Percentiles rank a stretch among this genome's conserved stretches.
These are phyloP conservation scores for Ustilago nuda DNA, from an alignment of 1,284 basidiomycete genomes.

Conservation along the genomic window DNA sequence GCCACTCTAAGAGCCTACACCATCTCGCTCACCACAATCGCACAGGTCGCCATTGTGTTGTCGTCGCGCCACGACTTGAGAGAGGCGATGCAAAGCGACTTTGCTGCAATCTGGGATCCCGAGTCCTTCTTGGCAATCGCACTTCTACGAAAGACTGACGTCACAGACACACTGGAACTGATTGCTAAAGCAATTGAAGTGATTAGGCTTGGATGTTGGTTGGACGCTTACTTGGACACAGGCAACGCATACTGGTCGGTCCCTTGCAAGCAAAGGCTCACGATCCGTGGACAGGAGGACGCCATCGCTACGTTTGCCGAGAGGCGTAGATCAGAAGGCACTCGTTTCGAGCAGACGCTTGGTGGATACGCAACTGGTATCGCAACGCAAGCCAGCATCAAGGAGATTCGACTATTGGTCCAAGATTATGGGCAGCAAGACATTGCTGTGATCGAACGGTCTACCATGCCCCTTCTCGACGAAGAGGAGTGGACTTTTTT, in stretches of 20 bases:
- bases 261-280: constrained; percentile 2
- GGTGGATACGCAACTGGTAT: constrained; percentile 1
- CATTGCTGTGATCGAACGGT: background rate
- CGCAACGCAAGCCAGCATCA: background rate
- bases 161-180: constrained; percentile 19
- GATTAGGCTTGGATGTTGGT: constrained; percentile 32
- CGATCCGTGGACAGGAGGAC: constrained; percentile 6
- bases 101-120: constrained; percentile 41
- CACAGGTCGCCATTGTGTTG: constrained; percentile 22
- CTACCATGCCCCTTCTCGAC: constrained; percentile 6
- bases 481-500: constrained; percentile 2
- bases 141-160: constrained; percentile 19
- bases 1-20: background rate
- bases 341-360: constrained; percentile 1
- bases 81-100: constrained; percentile 30
- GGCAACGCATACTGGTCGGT: background rate
- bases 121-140: constrained; percentile 28
- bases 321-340: background rate
- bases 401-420: background rate
- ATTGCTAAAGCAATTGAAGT: constrained; percentile 23
- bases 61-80: constrained; percentile 22
- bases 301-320: background rate
- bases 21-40: constrained; percentile 34
- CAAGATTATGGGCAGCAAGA: background rate
- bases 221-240: constrained; percentile 18